Evolutionary conservation across 305 asterid species (phyloP), one percentile per base, ranked within the genome.

Genomic region (Galium porrigens): DNA sequence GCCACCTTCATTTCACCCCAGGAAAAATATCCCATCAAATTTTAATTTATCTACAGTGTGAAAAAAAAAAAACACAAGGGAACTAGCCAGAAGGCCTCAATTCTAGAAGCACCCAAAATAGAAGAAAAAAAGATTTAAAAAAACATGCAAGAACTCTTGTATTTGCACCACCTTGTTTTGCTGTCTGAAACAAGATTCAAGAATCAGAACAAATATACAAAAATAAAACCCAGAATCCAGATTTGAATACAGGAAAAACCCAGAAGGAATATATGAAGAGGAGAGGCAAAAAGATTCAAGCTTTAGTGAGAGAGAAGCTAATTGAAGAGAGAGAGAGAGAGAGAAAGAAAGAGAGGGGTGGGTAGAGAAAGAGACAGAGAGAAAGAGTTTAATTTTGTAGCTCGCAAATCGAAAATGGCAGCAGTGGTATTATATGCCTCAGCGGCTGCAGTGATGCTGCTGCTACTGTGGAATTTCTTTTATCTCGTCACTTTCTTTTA

Each of bases 321-420:
- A 60, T 37, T 12, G 27, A 51, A 56, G 44, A 52, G 58, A 59
- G 59, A 71, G 53, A 71, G 67, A 42, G 51, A 57, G 0, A 27
- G n/a, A 46, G 60, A 52, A 9, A 20, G 48, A 57, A 56, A 49
- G 46, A 29, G 68, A 42, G 61, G 34, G 59, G 80, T 66, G 74
- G 72, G 73, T 72, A 63, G 63, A 36, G 68, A 65, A 66, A 67
- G 61, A 33, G 36, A 67, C 56, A 59, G 37, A 70, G 32, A 63
- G 59, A 58, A 62, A 62, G 65, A 55, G 25, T 37, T 29, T 56
- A 64, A 46, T 20, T 39, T 62, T 53, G 65, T 20, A 37, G 82
- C 83, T 68, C 79, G 69, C 65, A 70, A 68, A 79, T 76, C 83
- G 81, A 76, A 76, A 78, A 71, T 72, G 74, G 75, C 76, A 71